Base-by-base conservation (phyloP, 2,329 filamentous ascomycete species). In the Monosporascus sp. region DNA sequence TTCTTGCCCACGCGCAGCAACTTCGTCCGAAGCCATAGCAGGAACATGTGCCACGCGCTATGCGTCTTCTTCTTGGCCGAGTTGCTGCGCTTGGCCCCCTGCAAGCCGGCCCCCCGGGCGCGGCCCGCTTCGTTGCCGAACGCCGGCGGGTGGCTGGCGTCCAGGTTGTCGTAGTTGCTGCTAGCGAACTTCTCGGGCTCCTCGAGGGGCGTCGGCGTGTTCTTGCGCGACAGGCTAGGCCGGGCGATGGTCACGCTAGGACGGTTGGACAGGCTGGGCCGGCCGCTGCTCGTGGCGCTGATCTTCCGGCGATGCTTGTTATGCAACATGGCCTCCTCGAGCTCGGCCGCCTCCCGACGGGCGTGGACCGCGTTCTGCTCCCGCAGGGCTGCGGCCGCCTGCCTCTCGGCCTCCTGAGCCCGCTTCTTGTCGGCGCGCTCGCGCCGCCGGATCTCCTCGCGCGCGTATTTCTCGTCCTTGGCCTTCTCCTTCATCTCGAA, bases 11-110 rank as follows among this genome's bases (percentile, higher is more conserved):
- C 65, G 7, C 74, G 71, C 47, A 81, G 67, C 35, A 81, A 68
- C 55, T 77, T 74, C n/a, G 83, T 86, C 55, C 82, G 74, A 26
- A 87, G 65, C 84, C 84, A 87, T 52, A 87, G 73, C 49, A 86
- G 74, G 60, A 87, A 85, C 22, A 76, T 77, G 7, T 79, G 84
- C 82, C 83, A 87, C 40, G 81, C 77, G 56, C 79, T 75, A 56
- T 81, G 80, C 1, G 82, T 86, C 70, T 79, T 82, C 60, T 74
- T 77, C 72, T 85, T 86, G 53, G 80, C 74, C 7, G 73, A 73
- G 61, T 70, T 75, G 54, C 69, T 70, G 53, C 78, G 71, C 38
- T 69, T 65, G 7, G 66, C 52, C 15, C 68, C 68, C 52, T 74
- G 68, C 53, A 80, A 79, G 15, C 69, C 68, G 18, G 76, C 72